Evolutionary conservation across 139 green algal species (phyloP), one percentile per base, ranked within the genome.

Genomic region (Volvox africanus): DNA sequence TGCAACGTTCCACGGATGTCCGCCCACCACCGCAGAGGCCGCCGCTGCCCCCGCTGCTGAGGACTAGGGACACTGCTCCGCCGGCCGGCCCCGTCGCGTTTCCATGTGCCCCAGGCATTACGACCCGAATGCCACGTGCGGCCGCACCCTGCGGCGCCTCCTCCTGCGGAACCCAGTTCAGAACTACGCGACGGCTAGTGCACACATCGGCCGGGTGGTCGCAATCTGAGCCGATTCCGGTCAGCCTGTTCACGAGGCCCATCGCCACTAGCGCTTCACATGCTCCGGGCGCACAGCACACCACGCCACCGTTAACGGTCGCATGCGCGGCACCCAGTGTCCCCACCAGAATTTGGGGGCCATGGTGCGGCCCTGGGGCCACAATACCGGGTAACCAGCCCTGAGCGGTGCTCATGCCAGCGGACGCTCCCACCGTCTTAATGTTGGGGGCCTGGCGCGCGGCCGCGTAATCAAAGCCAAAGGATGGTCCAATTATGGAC

Each of bases 241-340:
- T 87, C 76, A 99, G 91, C 36, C 97, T 92, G 35, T 91, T 85
- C 62, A 82, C 93, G 87, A 99, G 87, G 21, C 97, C 97, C 61
- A 99, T 92, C 0, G 95, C 95, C 80, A 95, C 96, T 28, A 98
- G 86, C 26, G 98, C 97, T 87, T 99, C 96, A 2, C 95, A 98
- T 18, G 94, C 95, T 13, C 94, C 93, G 1, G 96, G 96, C 61
- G 95, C 94, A 69, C 99, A 89, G 81, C 93, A 97, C 28, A 96
- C 94, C n/a, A 97, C 95, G 28, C 78, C 88, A 44, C 62, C 67
- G 20, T 28, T 19, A 14, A 26, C 26, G 44, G 36, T 21, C 71
- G 86, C 12, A 12, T 30, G 30, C n/a, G 50, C 30, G 44, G n/a
- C 30, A 0, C 50, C 50, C 62, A 79, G 19, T 28, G 69, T 69